phyloP scores from a whole-genome alignment of 805 yeast genomes.

The Candida incommunis region DNA sequence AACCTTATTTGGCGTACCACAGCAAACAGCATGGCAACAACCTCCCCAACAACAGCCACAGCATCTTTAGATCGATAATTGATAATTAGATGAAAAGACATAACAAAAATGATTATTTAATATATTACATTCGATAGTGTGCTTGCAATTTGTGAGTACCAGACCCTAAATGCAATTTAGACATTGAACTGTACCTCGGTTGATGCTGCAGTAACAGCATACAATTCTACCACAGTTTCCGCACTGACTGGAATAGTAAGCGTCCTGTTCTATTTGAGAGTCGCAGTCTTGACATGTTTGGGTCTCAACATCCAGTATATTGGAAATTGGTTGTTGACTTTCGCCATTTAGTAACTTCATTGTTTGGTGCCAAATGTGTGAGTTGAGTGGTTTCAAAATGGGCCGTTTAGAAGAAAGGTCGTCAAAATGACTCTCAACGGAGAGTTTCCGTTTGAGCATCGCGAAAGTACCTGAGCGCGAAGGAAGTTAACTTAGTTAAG shows the following conservation, averaged over 20 bases:
- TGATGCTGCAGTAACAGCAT: conserved; percentile 10
- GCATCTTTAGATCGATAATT: too few species aligned
- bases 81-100: not conserved
- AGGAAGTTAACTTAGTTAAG: too few species aligned
- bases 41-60: conserved; percentile 49
- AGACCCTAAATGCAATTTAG: conserved; percentile 9
- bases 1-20: conserved; percentile 50
- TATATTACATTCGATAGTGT: too few species aligned
- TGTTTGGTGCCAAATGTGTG: not conserved
- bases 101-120: not conserved
- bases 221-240: conserved; percentile 7
- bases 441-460: not conserved
- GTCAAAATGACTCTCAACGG: not conserved
- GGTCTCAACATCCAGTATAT: too few species aligned
- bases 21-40: conserved; percentile 49
- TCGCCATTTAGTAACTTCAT: not conserved
- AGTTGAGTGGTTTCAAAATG: not conserved
- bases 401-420: not conserved
- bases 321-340: too few species aligned
- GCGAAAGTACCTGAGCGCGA: too few species aligned
- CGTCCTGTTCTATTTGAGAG: not conserved
- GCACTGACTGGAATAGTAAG: conserved; percentile 6
- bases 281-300: not conserved
- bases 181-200: conserved; percentile 7
- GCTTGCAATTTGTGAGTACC: too few species aligned